Conservation (phyloP, 2,329 filamentous ascomycete genomes). For the Alternaria postmessia region DNA sequence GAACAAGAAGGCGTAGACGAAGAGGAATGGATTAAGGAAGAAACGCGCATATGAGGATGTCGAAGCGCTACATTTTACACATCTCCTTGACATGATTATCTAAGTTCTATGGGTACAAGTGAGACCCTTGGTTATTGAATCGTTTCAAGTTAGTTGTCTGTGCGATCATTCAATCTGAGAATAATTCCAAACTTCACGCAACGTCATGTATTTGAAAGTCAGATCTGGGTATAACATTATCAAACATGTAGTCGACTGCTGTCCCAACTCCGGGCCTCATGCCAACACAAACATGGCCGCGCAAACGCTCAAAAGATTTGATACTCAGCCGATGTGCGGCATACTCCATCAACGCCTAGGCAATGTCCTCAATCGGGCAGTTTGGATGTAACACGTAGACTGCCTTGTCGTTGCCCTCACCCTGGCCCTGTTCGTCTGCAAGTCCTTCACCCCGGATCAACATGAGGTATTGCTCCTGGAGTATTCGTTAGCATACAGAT, state of each 20-base stretch:
- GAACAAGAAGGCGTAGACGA: constrained; percentile 33
- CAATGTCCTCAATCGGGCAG: constrained; percentile 75
- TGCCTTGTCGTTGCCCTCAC: constrained; percentile 57
- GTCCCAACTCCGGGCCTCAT: background rate
- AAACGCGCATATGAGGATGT: background rate
- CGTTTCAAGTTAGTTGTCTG: too few relatives aligned
- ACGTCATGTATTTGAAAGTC: background rate
- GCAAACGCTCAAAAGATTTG: background rate
- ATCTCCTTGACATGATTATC: constrained; percentile 1
- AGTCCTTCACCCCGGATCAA: constrained; percentile 82
- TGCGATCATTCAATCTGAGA: background rate
- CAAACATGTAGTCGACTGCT: background rate
- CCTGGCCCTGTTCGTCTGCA: constrained; percentile 76
- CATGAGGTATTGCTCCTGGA: constrained; percentile 67
- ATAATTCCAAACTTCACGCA: background rate
- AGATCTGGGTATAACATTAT: background rate
- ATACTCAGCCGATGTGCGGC: too few relatives aligned
- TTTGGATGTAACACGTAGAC: constrained; percentile 95
- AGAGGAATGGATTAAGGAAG: background rate
- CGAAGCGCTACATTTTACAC: background rate
- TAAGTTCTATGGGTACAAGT: background rate
- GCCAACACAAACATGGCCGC: background rate
- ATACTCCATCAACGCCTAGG: background rate
- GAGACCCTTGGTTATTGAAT: background rate
- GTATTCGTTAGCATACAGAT: constrained; percentile 25